Evolutionary conservation across 495 filamentous ascomycete genomes (phyloP), one percentile per base, ranked within the genome.

Genomic region (Lophiostoma macrostomum): DNA sequence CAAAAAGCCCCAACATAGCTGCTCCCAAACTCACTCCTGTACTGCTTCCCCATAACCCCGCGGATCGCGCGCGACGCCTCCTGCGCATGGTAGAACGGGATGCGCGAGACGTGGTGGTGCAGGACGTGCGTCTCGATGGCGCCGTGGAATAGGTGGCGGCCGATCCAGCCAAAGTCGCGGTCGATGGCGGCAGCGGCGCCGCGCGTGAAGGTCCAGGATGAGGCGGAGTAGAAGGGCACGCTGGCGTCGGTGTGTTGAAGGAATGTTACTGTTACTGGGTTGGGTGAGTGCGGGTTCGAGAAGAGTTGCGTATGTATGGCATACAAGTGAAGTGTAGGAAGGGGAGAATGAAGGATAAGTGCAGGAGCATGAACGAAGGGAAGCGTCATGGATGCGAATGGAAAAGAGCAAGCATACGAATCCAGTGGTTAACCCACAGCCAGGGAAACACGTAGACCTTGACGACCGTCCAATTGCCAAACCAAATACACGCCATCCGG

Each of bases 191-290:
- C 11, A 1, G 42, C 25, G 5, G 24, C 27, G 8, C 42, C 42
- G 6, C 42, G 25, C 16, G 34, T 4, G 16, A 31, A 45, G 28
- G 27, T 45, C 42, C 42, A 45, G 8, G 14, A 10, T n/a, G 22
- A 25, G 16, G 22, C 16, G 22, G 16, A 14, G 28, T 30, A 45
- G n/a, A 31, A 28, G 2, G 42, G 42, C 5, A 30, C 27, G 11
- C 16, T 45, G 2, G 23, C 10, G 28, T 45, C 22, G 42, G 27
- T 32, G 16, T 45, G 42, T 13, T 45, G 42, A 7, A 45, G 42
- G 42, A 28, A 45, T 14, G 42, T 45, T 11, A 45, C 34, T 19
- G 42, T 28, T 28, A 45, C 42, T n/a, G n/a, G n/a, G n/a, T n/a
- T n/a, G n/a, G n/a, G n/a, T n/a, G n/a, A n/a, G n/a, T n/a, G n/a